Base-by-base conservation (phyloP, 371 early-diverging fungal species). In the Fennellomyces sp. region DNA sequence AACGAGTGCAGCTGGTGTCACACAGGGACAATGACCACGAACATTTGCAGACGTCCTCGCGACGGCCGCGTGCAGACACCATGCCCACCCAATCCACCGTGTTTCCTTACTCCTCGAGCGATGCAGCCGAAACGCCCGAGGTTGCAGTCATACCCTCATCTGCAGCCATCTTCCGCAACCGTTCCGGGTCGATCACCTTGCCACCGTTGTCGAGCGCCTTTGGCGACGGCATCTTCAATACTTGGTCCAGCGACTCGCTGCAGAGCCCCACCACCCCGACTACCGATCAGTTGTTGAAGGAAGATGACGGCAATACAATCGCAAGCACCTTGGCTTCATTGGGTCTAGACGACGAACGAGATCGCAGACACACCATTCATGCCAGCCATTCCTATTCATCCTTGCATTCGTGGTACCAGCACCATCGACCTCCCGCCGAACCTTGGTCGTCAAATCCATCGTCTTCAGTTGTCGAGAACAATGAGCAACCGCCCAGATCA, bases 291-390 rank as follows among this genome's bases (percentile, higher is more conserved):
- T 52, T 74, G 15, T 52, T 77, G 57, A 57, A 58, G 62, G 76
- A 73, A 60, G 82, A 81, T 27, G 75, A 70, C 52, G 73, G 72
- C 33, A 76, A 76, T 23, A 80, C 86, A 25, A 75, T 88, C 49
- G 80, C 81, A 55, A 83, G 85, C 45, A 87, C 87, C 1, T 70
- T 91, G n/a, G 88, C 87, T 60, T 85, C 84, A 52, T 77, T 91
- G 28, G 89, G 90, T 17, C 59, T 91, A 52, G 89, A 91, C 58
- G 91, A 89, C 61, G 64, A 64, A 45, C 41, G 54, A 5, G 50
- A 51, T 33, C 26, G 39, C 23, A 19, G 33, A 21, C 58, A 54
- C 36, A 47, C 45, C 1, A 36, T 68, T 35, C 69, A 74, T 52
- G 12, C 71, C 10, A 65, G 66, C 30, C 71, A 64, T 26, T 71